phyloP scores from a whole-genome alignment of 2,329 filamentous ascomycete genomes.

The Cordyceps cateniannulata region DNA sequence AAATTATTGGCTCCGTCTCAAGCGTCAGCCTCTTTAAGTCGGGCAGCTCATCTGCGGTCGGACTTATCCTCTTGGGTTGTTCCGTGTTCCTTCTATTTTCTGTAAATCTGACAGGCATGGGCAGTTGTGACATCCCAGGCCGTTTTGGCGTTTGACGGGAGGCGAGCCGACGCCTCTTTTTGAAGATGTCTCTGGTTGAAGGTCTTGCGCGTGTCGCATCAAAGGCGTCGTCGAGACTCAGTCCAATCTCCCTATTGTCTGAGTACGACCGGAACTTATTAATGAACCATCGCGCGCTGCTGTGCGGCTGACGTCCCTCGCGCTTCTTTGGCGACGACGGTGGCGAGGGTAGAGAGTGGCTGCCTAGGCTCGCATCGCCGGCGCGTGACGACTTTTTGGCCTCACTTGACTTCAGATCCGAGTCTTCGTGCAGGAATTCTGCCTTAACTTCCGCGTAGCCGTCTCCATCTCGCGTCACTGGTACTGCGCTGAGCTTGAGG shows the following conservation, averaged over 20 bases:
- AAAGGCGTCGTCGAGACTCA: not conserved
- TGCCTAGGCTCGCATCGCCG: not conserved
- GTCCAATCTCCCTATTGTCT: not conserved
- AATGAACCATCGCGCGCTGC: slow-evolving; percentile 1
- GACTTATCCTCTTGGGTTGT: not conserved
- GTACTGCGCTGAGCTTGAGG: slow-evolving; percentile 3
- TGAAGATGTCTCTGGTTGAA: not conserved
- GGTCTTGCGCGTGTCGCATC: not conserved
- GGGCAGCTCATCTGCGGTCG: not conserved
- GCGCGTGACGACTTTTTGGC: not conserved
- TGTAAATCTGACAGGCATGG: slow-evolving; percentile 7
- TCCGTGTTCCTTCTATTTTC: not conserved
- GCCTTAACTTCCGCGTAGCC: not conserved
- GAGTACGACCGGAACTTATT: not conserved
- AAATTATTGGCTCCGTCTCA: not conserved
- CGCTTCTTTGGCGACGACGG: not conserved
- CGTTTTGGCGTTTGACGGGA: slow-evolving; percentile 1
- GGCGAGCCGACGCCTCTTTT: not conserved
- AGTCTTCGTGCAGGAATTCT: not conserved
- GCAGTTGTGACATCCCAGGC: not conserved
- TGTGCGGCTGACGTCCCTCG: not conserved
- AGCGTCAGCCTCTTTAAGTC: not conserved
- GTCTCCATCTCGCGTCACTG: not conserved
- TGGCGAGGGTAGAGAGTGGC: not conserved
- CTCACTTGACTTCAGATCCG: not conserved